phyloP scores from a whole-genome alignment of 768 basidiomycete genomes.

The Collybia sp. region DNA sequence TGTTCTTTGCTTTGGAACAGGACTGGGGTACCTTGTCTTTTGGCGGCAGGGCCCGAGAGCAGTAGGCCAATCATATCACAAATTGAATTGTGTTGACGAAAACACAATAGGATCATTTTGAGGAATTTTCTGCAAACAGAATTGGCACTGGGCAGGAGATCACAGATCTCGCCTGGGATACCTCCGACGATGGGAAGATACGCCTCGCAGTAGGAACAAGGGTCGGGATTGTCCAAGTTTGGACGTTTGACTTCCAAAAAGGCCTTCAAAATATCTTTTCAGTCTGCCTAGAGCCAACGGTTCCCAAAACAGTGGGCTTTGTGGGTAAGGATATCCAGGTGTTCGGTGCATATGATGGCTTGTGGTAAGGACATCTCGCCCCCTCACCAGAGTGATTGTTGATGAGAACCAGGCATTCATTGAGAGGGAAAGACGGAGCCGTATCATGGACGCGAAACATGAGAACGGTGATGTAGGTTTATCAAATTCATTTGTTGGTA shows the following conservation, averaged over 20 bases:
- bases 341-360: slow-evolving; percentile 13
- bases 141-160: too few species aligned
- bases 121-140: too few species aligned
- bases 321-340: slow-evolving; percentile 10
- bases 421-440: slow-evolving; percentile 9
- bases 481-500: slow-evolving; percentile 3
- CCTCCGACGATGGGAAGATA: too few species aligned
- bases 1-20: slow-evolving; percentile 5
- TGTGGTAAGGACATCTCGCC: slow-evolving; percentile 9
- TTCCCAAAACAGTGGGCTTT: slow-evolving; percentile 14
- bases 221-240: slow-evolving; percentile 12
- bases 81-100: too few species aligned
- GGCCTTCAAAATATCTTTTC: slow-evolving; percentile 10
- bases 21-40: slow-evolving; percentile 2
- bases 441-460: slow-evolving; percentile 6
- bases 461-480: slow-evolving; percentile 12
- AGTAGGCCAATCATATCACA: too few species aligned
- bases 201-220: slow-evolving; percentile 14
- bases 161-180: too few species aligned
- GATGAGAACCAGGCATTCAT: slow-evolving; percentile 8
- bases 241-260: slow-evolving; percentile 9
- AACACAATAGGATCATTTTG: too few species aligned
- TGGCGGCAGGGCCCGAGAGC: neutral
- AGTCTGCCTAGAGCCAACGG: slow-evolving; percentile 6
- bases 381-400: neutral